Percentiles rank a stretch among this genome's conserved stretches.
Conservation (phyloP, 2,329 filamentous ascomycete genomes). For the Hirsutella minnesotensis region DNA sequence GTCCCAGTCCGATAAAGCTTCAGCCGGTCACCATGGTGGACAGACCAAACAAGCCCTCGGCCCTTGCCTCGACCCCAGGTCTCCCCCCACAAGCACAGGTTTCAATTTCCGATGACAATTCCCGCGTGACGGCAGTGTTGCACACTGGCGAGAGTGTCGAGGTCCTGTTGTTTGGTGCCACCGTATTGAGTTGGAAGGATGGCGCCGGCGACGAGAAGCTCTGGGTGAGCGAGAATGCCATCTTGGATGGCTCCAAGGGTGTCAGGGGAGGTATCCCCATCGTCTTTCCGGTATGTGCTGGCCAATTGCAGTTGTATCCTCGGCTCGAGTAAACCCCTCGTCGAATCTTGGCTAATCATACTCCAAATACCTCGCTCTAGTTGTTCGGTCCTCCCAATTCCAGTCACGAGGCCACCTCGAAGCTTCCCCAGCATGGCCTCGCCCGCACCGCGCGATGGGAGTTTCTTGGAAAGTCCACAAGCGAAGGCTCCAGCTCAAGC, state of each 20-base stretch:
- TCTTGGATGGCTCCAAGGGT: slow-evolving; percentile 76
- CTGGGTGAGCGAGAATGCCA: slow-evolving; percentile 70
- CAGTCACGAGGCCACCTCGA: slow-evolving; percentile 61
- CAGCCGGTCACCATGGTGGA: slow-evolving; percentile 50
- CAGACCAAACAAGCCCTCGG: slow-evolving; percentile 70
- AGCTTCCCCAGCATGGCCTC: slow-evolving; percentile 88
- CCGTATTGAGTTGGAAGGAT: slow-evolving; percentile 87
- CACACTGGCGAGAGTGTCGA: slow-evolving; percentile 80
- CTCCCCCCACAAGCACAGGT: slow-evolving; percentile 67
- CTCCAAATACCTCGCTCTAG: slow-evolving; percentile 26
- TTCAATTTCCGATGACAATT: slow-evolving; percentile 58
- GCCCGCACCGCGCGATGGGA: slow-evolving; percentile 86
- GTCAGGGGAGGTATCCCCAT: slow-evolving; percentile 87
- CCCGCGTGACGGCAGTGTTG: slow-evolving; percentile 64
- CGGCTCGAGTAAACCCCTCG: too few species aligned
- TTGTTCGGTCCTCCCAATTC: slow-evolving; percentile 77
- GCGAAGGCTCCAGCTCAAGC: slow-evolving; percentile 43
- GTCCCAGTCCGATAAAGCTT: too few species aligned
- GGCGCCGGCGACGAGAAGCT: slow-evolving; percentile 68
- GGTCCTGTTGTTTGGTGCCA: slow-evolving; percentile 83
- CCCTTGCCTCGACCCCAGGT: slow-evolving; percentile 62
- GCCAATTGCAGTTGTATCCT: too few species aligned
- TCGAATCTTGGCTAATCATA: too few species aligned
- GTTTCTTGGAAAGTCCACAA: slow-evolving; percentile 72
- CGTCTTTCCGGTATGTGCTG: slow-evolving; percentile 73